These are phyloP conservation scores for Aspergillus asperescens DNA, from an alignment of 495 filamentous ascomycete genomes.

Conservation along the genomic window DNA sequence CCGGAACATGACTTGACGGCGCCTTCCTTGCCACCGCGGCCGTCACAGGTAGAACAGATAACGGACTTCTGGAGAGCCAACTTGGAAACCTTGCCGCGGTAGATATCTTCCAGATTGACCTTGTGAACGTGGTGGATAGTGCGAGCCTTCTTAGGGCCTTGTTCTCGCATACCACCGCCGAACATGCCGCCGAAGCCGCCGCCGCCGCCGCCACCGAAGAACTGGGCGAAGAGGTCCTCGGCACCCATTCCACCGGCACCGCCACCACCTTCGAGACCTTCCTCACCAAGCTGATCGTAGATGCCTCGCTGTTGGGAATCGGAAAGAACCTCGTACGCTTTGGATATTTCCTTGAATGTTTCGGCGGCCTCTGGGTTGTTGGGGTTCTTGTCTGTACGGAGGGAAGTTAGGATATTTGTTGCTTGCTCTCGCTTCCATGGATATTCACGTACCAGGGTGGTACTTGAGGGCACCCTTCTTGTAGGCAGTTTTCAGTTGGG, in stretches of 20 bases:
- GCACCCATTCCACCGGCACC: slow-evolving; percentile 85
- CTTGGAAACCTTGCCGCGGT: slow-evolving; percentile 96
- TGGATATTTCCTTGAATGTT: slow-evolving; percentile 96
- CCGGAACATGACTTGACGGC: slow-evolving; percentile 85
- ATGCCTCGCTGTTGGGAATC: slow-evolving; percentile 84
- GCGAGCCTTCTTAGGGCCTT: slow-evolving; percentile 87
- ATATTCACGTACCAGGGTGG: slow-evolving; percentile 67
- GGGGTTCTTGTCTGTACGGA: slow-evolving; percentile 79
- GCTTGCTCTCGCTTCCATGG: background rate
- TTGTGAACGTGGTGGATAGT: slow-evolving; percentile 98
- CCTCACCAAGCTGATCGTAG: slow-evolving; percentile 97
- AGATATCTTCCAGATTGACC: slow-evolving; percentile 95
- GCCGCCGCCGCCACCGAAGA: slow-evolving; percentile 89
- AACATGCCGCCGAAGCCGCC: slow-evolving; percentile 80
- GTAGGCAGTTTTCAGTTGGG: slow-evolving; percentile 84
- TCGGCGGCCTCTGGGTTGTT: slow-evolving; percentile 90
- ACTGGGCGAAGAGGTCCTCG: slow-evolving; percentile 95
- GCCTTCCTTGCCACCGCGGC: slow-evolving; percentile 94
- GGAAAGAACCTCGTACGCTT: slow-evolving; percentile 90
- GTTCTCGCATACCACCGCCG: slow-evolving; percentile 74
- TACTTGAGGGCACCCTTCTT: slow-evolving; percentile 84
- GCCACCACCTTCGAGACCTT: slow-evolving; percentile 84
- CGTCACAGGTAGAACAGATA: slow-evolving; percentile 92
- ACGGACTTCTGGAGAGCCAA: slow-evolving; percentile 95
- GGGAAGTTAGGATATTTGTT: background rate